Conservation (phyloP, 192 early-diverging fungal species). For the Gaertneriomyces semiglobifer region DNA sequence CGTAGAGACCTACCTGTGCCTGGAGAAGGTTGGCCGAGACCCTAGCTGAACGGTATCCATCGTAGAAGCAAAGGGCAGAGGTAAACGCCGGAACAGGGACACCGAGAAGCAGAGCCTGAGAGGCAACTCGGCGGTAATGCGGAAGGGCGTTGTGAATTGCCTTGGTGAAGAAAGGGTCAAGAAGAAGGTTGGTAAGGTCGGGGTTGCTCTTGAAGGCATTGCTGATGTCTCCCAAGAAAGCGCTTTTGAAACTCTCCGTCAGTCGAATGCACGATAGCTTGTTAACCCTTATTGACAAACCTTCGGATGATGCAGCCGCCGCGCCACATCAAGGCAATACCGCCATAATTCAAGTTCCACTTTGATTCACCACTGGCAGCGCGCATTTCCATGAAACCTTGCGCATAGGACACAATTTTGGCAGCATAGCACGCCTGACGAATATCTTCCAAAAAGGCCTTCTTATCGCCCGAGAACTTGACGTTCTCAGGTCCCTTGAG, state of each 20-base stretch:
- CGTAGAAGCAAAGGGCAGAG: slow-evolving; percentile 94
- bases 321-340: slow-evolving; percentile 99
- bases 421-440: slow-evolving; percentile 92
- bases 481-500: slow-evolving; percentile 67
- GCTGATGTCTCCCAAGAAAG: slow-evolving; percentile 97
- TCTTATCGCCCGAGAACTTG: slow-evolving; percentile 81
- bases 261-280: background rate
- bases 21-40: slow-evolving; percentile 96
- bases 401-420: slow-evolving; percentile 98
- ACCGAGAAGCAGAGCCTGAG: slow-evolving; percentile 74
- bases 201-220: slow-evolving; percentile 87
- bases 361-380: slow-evolving; percentile 86
- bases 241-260: slow-evolving; percentile 32
- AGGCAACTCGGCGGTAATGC: slow-evolving; percentile 84
- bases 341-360: slow-evolving; percentile 97
- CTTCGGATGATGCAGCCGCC: slow-evolving; percentile 98
- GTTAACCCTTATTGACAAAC: slow-evolving; percentile 6
- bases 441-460: slow-evolving; percentile 82
- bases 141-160: slow-evolving; percentile 79
- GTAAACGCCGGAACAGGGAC: slow-evolving; percentile 87
- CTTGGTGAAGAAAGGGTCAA: slow-evolving; percentile 95
- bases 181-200: slow-evolving; percentile 82
- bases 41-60: slow-evolving; percentile 87
- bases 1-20: slow-evolving; percentile 57
- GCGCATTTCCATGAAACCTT: slow-evolving; percentile 98